A percentile compares a stretch with the other conserved stretches of the same genome.
phyloP scores from a whole-genome alignment of 305 asterid species.

The Ilex paraguariensis region DNA sequence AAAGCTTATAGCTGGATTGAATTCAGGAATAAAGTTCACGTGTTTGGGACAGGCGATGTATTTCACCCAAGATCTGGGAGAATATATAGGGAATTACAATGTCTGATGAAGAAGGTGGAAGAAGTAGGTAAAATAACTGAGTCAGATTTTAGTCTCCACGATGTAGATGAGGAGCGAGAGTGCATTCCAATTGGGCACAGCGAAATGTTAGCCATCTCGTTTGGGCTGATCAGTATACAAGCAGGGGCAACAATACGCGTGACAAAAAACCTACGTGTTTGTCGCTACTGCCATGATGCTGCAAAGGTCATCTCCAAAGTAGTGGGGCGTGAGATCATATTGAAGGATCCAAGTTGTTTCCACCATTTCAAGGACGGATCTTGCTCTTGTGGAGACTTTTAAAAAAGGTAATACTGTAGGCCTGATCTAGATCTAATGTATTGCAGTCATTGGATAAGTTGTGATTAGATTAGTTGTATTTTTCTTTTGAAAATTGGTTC shows the following conservation, averaged over 20 bases:
- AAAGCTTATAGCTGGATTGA: slow-evolving; percentile 30
- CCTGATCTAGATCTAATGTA: no score
- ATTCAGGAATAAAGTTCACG: slow-evolving; percentile 28
- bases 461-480: no score
- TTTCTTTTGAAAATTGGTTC: slow-evolving; percentile 6
- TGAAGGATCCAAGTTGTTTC: slow-evolving; percentile 19
- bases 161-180: slow-evolving; percentile 26
- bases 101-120: slow-evolving; percentile 15
- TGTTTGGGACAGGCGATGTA: slow-evolving; percentile 25
- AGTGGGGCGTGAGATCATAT: slow-evolving; percentile 18
- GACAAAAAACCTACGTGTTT: slow-evolving; percentile 19
- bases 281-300: slow-evolving; percentile 18
- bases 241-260: slow-evolving; percentile 14
- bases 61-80: slow-evolving; percentile 22
- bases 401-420: neutral
- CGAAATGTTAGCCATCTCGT: slow-evolving; percentile 25
- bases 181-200: slow-evolving; percentile 19
- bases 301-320: slow-evolving; percentile 15
- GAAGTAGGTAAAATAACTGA: neutral
- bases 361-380: slow-evolving; percentile 28
- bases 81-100: slow-evolving; percentile 11
- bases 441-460: no score
- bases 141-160: slow-evolving; percentile 17
- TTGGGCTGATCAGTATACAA: slow-evolving; percentile 20
- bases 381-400: slow-evolving; percentile 26